phyloP scores from a whole-genome alignment of 2,329 filamentous ascomycete species.

The Curvularia lunata region DNA sequence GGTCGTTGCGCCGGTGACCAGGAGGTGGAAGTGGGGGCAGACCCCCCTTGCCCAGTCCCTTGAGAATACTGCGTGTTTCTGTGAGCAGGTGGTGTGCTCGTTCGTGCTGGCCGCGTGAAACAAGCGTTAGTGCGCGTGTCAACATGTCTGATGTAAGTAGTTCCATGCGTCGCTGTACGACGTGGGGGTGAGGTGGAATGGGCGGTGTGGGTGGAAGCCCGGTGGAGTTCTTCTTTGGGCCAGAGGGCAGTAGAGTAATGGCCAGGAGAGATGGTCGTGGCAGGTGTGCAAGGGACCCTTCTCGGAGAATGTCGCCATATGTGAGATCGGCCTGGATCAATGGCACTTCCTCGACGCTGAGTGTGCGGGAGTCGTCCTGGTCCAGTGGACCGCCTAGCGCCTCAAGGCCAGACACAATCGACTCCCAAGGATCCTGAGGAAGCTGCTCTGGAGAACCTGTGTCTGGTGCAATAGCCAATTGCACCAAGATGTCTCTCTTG shows the following conservation, averaged over 20 bases:
- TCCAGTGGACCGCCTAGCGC: constrained; percentile 88
- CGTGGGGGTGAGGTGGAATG: constrained; percentile 92
- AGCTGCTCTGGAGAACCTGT: constrained; percentile 80
- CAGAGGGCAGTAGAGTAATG: constrained; percentile 89
- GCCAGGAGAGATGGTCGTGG: constrained; percentile 89
- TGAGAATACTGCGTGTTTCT: constrained; percentile 93
- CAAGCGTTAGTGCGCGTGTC: constrained; percentile 86
- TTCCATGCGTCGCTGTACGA: constrained; percentile 97
- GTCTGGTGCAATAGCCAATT: constrained; percentile 90
- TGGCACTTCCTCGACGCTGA: constrained; percentile 92
- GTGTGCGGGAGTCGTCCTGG: constrained; percentile 78
- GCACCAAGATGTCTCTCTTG: constrained; percentile 74
- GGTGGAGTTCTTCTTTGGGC: constrained; percentile 63
- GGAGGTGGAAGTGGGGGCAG: constrained; percentile 83
- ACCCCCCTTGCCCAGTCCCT: constrained; percentile 93
- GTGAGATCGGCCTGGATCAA: constrained; percentile 92
- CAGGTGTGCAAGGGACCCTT: constrained; percentile 83
- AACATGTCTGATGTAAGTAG: constrained; percentile 98
- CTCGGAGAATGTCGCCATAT: constrained; percentile 91
- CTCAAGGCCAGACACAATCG: constrained; percentile 92
- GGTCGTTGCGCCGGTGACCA: constrained; percentile 49
- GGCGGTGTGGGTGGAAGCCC: constrained; percentile 65
- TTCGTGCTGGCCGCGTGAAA: constrained; percentile 90
- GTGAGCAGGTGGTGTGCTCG: constrained; percentile 89
- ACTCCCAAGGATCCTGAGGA: constrained; percentile 95